Conservation (phyloP, 139 green algal species). For the Ulvella scutata region DNA sequence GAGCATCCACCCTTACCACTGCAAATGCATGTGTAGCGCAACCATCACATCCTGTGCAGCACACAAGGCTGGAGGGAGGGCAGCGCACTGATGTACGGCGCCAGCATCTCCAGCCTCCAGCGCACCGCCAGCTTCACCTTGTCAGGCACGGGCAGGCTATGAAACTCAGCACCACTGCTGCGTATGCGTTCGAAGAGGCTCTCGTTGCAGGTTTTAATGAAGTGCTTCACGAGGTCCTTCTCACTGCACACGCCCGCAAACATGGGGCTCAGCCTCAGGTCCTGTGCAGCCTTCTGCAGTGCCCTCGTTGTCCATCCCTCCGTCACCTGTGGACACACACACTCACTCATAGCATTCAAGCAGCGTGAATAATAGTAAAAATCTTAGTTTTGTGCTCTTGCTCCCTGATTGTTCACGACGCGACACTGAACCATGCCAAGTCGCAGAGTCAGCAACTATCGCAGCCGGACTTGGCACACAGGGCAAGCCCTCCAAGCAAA, state of each 20-base stretch:
- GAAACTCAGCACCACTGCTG: constrained; percentile 6
- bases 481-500: too few species aligned
- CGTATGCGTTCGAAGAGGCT: constrained; percentile 12
- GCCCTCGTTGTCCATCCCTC: constrained; percentile 27
- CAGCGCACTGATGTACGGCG: constrained; percentile 27
- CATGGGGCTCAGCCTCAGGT: constrained; percentile 40
- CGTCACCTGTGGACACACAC: background rate
- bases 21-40: background rate
- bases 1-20: too few species aligned
- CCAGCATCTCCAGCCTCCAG: constrained; percentile 30
- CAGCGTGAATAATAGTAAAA: too few species aligned
- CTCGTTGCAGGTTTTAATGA: constrained; percentile 30
- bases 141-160: constrained; percentile 8
- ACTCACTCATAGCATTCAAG: too few species aligned
- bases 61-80: background rate
- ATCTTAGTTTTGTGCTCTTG: too few species aligned
- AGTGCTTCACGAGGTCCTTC: constrained; percentile 35
- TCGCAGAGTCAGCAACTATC: too few species aligned
- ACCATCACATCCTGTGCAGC: background rate
- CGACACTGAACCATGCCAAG: too few species aligned
- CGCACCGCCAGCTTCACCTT: constrained; percentile 28
- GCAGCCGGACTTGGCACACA: too few species aligned
- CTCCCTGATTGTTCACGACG: too few species aligned
- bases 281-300: constrained; percentile 19
- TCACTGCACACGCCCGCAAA: constrained; percentile 21